phyloP scores from a whole-genome alignment of 805 yeast species.

The Saturnispora halmiae region DNA sequence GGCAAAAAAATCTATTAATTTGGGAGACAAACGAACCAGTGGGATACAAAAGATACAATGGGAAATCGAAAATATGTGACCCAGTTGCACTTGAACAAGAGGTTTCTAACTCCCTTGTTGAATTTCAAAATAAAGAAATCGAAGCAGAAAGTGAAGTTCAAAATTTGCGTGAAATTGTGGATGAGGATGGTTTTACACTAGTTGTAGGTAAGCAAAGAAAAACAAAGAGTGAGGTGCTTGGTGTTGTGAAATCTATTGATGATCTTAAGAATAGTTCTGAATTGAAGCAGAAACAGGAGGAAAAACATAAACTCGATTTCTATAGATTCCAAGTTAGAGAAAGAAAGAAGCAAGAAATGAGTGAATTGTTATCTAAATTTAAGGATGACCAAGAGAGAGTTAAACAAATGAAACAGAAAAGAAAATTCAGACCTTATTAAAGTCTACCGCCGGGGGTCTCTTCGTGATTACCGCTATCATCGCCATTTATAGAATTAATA shows the following conservation, averaged over 20 bases:
- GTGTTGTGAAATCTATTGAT: constrained; percentile 31
- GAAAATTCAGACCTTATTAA: constrained; percentile 78
- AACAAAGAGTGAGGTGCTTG: constrained; percentile 63
- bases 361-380: constrained; percentile 72
- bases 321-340: constrained; percentile 95
- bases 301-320: constrained; percentile 80
- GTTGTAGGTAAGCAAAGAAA: constrained; percentile 85
- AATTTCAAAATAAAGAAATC: constrained; percentile 64
- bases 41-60: constrained; percentile 35
- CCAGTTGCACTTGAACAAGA: constrained; percentile 42
- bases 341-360: constrained; percentile 85
- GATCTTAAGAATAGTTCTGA: constrained; percentile 28
- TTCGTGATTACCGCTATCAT: constrained; percentile 8
- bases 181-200: constrained; percentile 88
- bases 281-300: constrained; percentile 45
- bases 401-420: constrained; percentile 65
- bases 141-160: constrained; percentile 47
- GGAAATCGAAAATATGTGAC: constrained; percentile 36
- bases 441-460: constrained; percentile 37
- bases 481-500: constrained; percentile 30
- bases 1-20: constrained; percentile 30
- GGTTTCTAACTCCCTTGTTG: constrained; percentile 53
- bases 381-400: constrained; percentile 87
- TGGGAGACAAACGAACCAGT: constrained; percentile 33
- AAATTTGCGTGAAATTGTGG: constrained; percentile 55